Evolutionary conservation across 805 yeast genomes (phyloP), one percentile per base, ranked within the genome.

Genomic region (Saturnispora dispora): DNA sequence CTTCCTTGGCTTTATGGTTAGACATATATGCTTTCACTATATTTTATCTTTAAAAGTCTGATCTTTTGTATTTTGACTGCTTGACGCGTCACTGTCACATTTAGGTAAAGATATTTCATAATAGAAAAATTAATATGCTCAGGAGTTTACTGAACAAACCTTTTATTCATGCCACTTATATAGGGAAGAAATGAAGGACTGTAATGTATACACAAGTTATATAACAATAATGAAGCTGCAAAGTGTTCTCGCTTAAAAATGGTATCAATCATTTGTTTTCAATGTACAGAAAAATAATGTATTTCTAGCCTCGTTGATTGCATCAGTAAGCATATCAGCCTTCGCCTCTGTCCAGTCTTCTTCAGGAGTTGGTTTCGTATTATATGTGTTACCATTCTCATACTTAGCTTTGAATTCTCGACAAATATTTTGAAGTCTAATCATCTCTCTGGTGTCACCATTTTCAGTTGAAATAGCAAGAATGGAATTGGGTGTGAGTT

Each of bases 381-480:
- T 63, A 30, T 74, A 73, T 10, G 74, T 65, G 18, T 70, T 72
- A 32, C 52, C 52, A 60, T 78, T 68, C 55, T 70, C 74, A 20
- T 52, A 56, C 53, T 63, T 69, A 33, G 65, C 67, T 48, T 69
- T 70, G 63, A 72, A 76, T 35, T 71, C 70, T 52, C 68, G 62
- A 53, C 74, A 74, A 53, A 73, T 57, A 10, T 62, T 61, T 46
- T 75, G 77, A 42, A 88, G 66, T 45, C 66, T 63, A 48, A 66
- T 65, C 67, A 81, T 69, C 47, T 71, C 74, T 9, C 73, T 63
- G 2, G 82, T 77, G 58, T 81, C 79, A 10, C 88, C 88, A 47
- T 76, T 69, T 1, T 86, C 88, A 0, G 87, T 74, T 58, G 79
- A 71, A 1, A 88, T 60, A 1, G 88, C 68, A 15, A 90, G 57